phyloP scores from a whole-genome alignment of 2,329 filamentous ascomycete species.

The Paecilomyces niveus region DNA sequence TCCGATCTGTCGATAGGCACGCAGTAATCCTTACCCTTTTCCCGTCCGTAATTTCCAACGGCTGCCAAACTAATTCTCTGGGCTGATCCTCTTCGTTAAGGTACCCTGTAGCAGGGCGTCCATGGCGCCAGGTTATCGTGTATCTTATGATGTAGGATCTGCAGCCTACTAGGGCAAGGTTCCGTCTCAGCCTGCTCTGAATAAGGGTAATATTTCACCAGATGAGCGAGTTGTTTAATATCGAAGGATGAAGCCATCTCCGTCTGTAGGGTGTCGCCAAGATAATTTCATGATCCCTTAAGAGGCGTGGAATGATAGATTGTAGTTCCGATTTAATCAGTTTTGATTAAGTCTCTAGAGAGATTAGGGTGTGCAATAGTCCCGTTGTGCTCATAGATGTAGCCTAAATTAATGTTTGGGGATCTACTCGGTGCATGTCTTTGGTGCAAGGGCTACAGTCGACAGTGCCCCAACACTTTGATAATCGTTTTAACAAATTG shows the following conservation, averaged over 20 bases:
- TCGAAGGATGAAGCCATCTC: background rate
- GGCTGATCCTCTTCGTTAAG: background rate
- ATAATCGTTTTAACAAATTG: background rate
- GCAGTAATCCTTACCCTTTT: background rate
- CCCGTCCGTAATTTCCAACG: background rate
- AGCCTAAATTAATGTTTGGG: background rate
- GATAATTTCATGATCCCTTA: background rate
- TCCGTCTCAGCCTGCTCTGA: background rate
- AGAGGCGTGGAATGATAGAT: background rate
- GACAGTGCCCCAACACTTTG: background rate
- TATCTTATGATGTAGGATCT: background rate
- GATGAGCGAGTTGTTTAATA: background rate
- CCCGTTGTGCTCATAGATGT: background rate
- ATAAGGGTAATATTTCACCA: background rate
- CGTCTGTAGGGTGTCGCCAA: background rate
- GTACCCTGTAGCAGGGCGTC: no score
- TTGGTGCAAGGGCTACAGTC: background rate
- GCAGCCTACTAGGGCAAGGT: background rate
- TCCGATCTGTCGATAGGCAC: background rate
- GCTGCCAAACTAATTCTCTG: background rate
- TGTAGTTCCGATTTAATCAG: background rate
- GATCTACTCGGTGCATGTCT: background rate
- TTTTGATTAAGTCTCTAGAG: background rate
- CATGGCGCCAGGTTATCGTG: background rate
- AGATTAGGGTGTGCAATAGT: background rate